Evolutionary conservation across 1,284 basidiomycete genomes (phyloP), one percentile per base, ranked within the genome.

Genomic region (Sparassis latifolia): DNA sequence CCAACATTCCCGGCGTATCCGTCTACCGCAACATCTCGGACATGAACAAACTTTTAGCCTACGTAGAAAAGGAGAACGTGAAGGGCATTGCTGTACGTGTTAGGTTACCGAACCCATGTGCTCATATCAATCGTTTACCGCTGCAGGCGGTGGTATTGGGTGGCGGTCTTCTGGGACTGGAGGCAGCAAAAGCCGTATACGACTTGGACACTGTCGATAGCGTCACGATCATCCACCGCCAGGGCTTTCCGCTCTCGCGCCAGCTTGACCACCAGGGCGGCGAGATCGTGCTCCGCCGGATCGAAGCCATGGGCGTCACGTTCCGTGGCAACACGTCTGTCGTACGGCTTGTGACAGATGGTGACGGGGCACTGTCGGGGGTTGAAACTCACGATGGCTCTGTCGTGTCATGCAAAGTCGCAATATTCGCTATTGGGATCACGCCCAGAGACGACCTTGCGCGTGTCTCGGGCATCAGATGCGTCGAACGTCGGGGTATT

Each of bases 11-110:
- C 59, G 75, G 87, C 4, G 70, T 86, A 2, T 90, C 89, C 50
- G 84, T 86, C 0, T 90, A 90, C 61, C 78, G 87, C 39, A 87
- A 80, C 55, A 80, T 90, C 51, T 68, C 79, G 29, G 85, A 88
- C 59, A 68, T 88, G 43, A 77, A 86, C 51, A 69, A 65, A 4
- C 80, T 88, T 52, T 74, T 86, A 41, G 59, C 65, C n/a, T 86
- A 80, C 61, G 74, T 79, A 9, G 70, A 77, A 42, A 60, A 65
- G 42, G 67, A 68, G 4, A 62, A 66, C 4, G 69, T 81, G 30
- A 75, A 69, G 33, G 68, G 68, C 27, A 52, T 52, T 20, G 50
- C 54, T 39, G 61, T 65, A 42, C 1, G 50, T 51, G 33, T 12
- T 12, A 37, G 7, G 12, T 12, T 37, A 37, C 6, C 35, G 12